phyloP scores from a whole-genome alignment of 495 filamentous ascomycete genomes.

The Talaromyces ruber region DNA sequence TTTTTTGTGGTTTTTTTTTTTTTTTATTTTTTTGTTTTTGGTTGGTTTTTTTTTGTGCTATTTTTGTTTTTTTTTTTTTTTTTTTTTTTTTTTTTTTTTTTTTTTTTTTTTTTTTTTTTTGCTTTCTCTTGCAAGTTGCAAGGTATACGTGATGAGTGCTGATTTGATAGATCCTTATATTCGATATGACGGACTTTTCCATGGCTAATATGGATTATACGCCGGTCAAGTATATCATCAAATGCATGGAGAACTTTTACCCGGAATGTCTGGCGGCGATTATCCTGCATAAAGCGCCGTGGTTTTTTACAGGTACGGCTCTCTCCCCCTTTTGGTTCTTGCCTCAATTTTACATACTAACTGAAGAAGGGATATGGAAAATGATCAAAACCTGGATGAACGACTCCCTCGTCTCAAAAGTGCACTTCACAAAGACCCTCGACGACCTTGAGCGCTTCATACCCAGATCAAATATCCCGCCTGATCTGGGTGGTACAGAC shows the following conservation, averaged over 20 bases:
- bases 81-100: too few species aligned
- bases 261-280: slow-evolving; percentile 81
- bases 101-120: background rate
- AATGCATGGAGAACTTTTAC: slow-evolving; percentile 96
- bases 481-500: slow-evolving; percentile 64
- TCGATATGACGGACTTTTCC: slow-evolving; percentile 89
- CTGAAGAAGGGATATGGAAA: slow-evolving; percentile 59
- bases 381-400: slow-evolving; percentile 93
- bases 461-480: slow-evolving; percentile 53
- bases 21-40: background rate
- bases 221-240: slow-evolving; percentile 94
- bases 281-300: slow-evolving; percentile 88
- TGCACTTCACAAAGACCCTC: slow-evolving; percentile 79
- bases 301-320: slow-evolving; percentile 75
- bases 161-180: slow-evolving; percentile 58
- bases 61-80: too few species aligned
- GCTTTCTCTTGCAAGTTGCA: background rate
- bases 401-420: slow-evolving; percentile 87
- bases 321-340: background rate
- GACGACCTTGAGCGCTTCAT: slow-evolving; percentile 74
- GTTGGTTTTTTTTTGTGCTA: too few species aligned
- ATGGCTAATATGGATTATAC: slow-evolving; percentile 73
- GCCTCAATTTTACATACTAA: background rate
- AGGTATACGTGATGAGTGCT: slow-evolving; percentile 6
- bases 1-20: too few species aligned